These are phyloP conservation scores for Saccharomyces hybrid DNA, from an alignment of 1,139 yeast genomes.

Conservation along the genomic window DNA sequence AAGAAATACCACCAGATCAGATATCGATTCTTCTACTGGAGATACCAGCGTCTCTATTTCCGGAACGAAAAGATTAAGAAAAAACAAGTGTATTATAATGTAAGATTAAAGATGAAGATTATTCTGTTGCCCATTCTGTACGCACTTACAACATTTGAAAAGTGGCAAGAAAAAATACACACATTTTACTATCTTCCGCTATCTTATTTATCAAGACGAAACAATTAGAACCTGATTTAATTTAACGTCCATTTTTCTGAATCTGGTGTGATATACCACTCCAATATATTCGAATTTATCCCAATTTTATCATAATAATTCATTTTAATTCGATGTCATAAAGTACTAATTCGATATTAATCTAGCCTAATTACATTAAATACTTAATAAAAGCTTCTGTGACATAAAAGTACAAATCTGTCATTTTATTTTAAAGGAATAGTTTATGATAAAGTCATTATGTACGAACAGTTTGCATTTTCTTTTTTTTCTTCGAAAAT, in stretches of 20 bases:
- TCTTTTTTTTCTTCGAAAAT: not conserved
- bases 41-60: not conserved
- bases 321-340: not conserved
- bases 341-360: not conserved
- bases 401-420: not conserved
- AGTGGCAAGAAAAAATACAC: not conserved
- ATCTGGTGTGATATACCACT: not conserved
- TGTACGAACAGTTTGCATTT: not conserved
- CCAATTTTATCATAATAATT: not conserved
- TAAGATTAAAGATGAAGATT: not conserved
- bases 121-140: not conserved
- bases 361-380: not conserved
- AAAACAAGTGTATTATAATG: slow-evolving; percentile 9
- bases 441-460: not conserved
- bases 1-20: not conserved
- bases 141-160: not conserved
- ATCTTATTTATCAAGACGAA: not conserved
- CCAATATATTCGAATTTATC: not conserved
- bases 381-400: not conserved
- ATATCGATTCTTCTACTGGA: not conserved
- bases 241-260: not conserved
- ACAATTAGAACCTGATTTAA: not conserved
- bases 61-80: slow-evolving; percentile 6
- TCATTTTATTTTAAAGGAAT: no score
- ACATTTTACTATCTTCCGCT: not conserved